Percentiles rank a stretch among this genome's conserved stretches.
phyloP scores from a whole-genome alignment of 2,329 filamentous ascomycete genomes.

The Xylaria sp. region DNA sequence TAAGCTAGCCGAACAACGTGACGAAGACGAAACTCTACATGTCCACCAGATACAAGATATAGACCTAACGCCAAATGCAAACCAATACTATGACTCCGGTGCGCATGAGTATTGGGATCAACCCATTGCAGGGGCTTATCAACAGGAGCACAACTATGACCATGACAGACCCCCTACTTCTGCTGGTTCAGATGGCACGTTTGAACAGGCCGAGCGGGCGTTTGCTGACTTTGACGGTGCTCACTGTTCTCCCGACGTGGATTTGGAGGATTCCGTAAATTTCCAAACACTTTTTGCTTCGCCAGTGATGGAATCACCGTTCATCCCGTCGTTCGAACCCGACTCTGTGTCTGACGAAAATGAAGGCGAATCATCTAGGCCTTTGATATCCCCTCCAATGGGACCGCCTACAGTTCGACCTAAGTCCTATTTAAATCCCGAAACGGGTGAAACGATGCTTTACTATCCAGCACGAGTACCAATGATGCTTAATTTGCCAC shows the following conservation, averaged over 20 bases:
- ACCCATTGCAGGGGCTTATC: conserved; percentile 40
- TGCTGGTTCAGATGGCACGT: conserved; percentile 69
- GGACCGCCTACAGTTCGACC: conserved; percentile 52
- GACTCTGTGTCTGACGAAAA: conserved; percentile 37
- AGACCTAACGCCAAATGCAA: conserved; percentile 47
- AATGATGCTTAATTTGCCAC: conserved; percentile 90
- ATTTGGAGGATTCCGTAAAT: conserved; percentile 45
- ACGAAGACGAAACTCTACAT: conserved; percentile 52
- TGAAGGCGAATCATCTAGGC: conserved; percentile 39
- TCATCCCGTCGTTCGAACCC: conserved; percentile 42
- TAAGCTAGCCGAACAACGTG: conserved; percentile 51
- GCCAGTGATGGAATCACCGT: conserved; percentile 37
- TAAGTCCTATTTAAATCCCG: conserved; percentile 70
- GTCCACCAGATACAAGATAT: conserved; percentile 44
- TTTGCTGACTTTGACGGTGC: conserved; percentile 87
- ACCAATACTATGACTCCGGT: conserved; percentile 41
- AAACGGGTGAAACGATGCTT: conserved; percentile 82
- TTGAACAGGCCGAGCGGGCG: conserved; percentile 71
- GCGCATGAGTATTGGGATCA: conserved; percentile 50
- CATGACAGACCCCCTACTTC: conserved; percentile 59
- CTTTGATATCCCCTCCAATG: conserved; percentile 51
- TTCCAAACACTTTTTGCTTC: conserved; percentile 45
- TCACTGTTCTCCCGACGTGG: conserved; percentile 71
- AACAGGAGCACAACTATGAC: conserved; percentile 39
- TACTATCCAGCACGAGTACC: conserved; percentile 97